Base-by-base conservation (phyloP, 768 basidiomycete species). In the Pulveroboletus sp. region DNA sequence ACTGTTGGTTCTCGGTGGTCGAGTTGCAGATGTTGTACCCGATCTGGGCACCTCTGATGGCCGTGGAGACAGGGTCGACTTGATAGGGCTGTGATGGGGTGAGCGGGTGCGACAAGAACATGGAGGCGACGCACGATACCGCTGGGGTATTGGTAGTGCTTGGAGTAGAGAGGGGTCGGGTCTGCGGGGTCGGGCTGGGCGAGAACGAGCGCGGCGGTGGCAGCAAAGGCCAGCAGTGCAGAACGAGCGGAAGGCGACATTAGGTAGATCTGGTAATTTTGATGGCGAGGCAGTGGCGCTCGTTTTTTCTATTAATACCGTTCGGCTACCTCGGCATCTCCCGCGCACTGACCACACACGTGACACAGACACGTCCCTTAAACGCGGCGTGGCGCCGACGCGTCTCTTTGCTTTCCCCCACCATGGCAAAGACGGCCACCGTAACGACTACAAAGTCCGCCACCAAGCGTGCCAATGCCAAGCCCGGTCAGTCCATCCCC, bases 11-110 rank as follows among this genome's bases (percentile, higher is more conserved):
- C 49, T 80, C 73, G 0, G 86, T 86, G 16, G 82, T 80, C 1
- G 78, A 76, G 65, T 86, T 87, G 65, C 84, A 86, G 11, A 70
- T 59, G 63, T 85, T 85, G 73, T 83, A 85, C 14, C 86, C 86
- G 17, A 59, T 57, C 61, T 88, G 86, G 13, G 69, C 58, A 13
- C 84, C 85, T 47, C 85, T 81, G 22, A 63, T 59, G 37, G 69
- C 68, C 12, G 62, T 43, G 52, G 68, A 66, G 36, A 73, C 63
- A 27, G 52, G 53, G 41, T 78, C 75, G 32, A 71, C 79, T 63
- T 80, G 71, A 59, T 77, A 74, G 2, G 81, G 81, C 79, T 81
- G 43, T 37, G 12, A 0, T 8, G 1, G 38, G 4, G 26, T 47
- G 4, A 45, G 31, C 12, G 16, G 8, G 22, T 5, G 7, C 0